Percentiles rank a stretch among this genome's conserved stretches.
phyloP scores from a whole-genome alignment of 164 flowering plant species.

The Cinnamomum micranthum region DNA sequence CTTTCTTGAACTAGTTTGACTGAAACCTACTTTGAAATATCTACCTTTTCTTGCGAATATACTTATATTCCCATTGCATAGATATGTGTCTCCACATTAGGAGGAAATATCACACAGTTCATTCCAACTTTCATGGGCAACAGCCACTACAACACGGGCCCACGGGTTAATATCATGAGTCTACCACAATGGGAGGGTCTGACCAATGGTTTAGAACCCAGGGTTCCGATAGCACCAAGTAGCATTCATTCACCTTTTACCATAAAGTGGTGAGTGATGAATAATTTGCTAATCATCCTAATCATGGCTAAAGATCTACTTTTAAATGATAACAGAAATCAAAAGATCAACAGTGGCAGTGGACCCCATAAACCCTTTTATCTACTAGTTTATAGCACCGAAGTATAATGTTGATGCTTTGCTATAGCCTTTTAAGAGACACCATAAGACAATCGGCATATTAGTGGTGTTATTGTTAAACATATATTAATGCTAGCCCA shows the following conservation, averaged over 20 bases:
- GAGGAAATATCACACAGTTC: too few relatives aligned
- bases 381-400: background rate
- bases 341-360: background rate
- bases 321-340: background rate
- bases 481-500: background rate
- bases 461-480: background rate
- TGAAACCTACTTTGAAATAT: too few relatives aligned
- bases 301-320: background rate
- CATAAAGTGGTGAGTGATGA: background rate
- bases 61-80: too few relatives aligned
- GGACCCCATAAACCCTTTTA: background rate
- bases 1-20: too few relatives aligned
- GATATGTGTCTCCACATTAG: too few relatives aligned
- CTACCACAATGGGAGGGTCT: too few relatives aligned
- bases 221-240: too few relatives aligned
- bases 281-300: background rate
- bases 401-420: background rate
- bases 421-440: slow-evolving; percentile 5
- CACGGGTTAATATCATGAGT: too few relatives aligned
- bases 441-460: slow-evolving; percentile 3
- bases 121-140: too few relatives aligned
- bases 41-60: too few relatives aligned
- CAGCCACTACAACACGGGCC: too few relatives aligned
- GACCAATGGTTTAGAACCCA: too few relatives aligned
- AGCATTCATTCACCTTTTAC: background rate